Conservation (phyloP, 305 asterid genomes). For the Fraxinus ornus region DNA sequence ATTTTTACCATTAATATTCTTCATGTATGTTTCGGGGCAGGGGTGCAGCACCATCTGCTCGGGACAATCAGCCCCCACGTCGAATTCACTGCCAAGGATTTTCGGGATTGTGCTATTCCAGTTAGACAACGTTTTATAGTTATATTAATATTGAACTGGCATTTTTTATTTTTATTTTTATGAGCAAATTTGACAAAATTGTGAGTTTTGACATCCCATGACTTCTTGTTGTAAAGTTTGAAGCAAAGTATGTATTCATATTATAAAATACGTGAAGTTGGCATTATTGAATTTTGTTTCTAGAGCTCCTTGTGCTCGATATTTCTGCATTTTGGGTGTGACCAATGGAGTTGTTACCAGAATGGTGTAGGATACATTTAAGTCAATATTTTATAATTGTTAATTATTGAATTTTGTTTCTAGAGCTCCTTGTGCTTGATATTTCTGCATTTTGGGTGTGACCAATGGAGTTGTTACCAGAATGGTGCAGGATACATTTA, state of each 20-base stretch:
- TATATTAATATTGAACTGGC: not conserved
- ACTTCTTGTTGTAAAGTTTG: not conserved
- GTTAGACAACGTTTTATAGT: conserved; percentile 38
- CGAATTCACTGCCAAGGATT: conserved; percentile 81
- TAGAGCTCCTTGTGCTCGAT: not conserved
- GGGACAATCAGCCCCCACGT: conserved; percentile 67
- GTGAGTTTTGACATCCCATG: not conserved
- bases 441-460: not conserved
- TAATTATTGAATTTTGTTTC: not conserved
- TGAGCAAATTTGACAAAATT: not conserved
- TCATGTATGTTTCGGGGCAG: conserved; percentile 36
- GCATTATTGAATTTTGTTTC: not conserved
- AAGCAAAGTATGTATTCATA: not conserved
- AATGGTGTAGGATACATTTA: not conserved
- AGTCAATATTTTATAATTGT: not conserved
- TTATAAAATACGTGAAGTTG: not conserved
- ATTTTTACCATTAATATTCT: conserved; percentile 1
- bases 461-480: not conserved
- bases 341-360: not conserved
- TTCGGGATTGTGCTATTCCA: conserved; percentile 66
- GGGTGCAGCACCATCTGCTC: conserved; percentile 82
- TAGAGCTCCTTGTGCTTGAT: not conserved
- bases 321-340: not conserved
- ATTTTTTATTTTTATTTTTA: not conserved
- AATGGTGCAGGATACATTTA: not conserved